Evolutionary conservation across 805 yeast species (phyloP), one percentile per base, ranked within the genome.

Genomic region (Metschnikowia lochheadii): DNA sequence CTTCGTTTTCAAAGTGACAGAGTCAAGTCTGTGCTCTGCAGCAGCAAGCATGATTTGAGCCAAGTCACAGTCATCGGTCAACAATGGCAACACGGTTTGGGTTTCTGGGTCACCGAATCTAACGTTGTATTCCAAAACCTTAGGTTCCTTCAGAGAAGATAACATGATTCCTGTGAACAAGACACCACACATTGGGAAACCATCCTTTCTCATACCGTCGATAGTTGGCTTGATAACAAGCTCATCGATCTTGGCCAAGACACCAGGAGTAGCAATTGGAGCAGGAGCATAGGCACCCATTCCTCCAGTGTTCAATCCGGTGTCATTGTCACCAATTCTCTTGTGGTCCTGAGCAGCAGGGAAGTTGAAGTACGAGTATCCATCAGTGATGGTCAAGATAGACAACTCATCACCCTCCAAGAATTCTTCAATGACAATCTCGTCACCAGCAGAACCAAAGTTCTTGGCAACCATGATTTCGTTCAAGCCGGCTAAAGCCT

Each of bases 221-320:
- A 94, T 85, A 35, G 97, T 87, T 50, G 98, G 98, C 70, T 85
- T 83, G 62, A 95, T 79, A 61, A 95, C 79, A n/a, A 79, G 75
- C 44, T 76, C 73, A 63, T 90, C 83, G 64, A 94, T 90, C 68
- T 83, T 76, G 54, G 77, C 72, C 61, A 91, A 69, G 35, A 94
- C 66, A 21, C 79, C 76, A 2, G 89, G 83, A 17, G 97, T 89
- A 17, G 95, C 98, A 55, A 89, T 77, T 50, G 99, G 99, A 10
- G 98, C 96, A 32, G 99, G 99, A 6, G 98, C 94, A 64, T 94
- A 94, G 6, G 98, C 96, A 56, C 99, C 99, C 99, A 94, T 94
- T 56, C 99, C 99, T 59, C 99, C 99, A 36, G 99, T 94, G 73
- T 94, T 94, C 55, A 92, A 78, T 23, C 99, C 99, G 37, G 83